Percentiles rank a stretch among this genome's conserved stretches.
phyloP scores from a whole-genome alignment of 2,329 filamentous ascomycete genomes.

The Amphichorda felina region DNA sequence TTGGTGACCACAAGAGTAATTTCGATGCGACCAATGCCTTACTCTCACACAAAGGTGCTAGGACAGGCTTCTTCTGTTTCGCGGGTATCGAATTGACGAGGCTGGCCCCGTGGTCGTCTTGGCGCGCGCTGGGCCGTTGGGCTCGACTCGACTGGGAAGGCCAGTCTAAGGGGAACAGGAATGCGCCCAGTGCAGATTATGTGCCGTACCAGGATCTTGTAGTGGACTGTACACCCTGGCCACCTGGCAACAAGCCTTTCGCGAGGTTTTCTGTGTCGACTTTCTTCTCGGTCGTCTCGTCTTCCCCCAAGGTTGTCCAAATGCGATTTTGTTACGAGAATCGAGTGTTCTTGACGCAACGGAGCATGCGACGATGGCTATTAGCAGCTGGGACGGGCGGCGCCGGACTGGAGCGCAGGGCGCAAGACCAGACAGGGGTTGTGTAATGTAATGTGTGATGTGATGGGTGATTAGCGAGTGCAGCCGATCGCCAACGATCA shows the following conservation, averaged over 20 bases:
- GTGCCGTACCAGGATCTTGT: too few species aligned
- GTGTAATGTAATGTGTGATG: background rate
- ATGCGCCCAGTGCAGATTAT: background rate
- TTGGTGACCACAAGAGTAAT: background rate
- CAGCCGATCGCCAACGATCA: background rate
- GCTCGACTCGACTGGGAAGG: background rate
- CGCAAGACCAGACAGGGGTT: slow-evolving; percentile 1
- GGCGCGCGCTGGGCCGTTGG: slow-evolving; percentile 2
- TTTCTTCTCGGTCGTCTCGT: too few species aligned
- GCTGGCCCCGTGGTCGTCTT: slow-evolving; percentile 1
- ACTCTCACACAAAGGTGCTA: too few species aligned
- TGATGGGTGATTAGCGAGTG: background rate
- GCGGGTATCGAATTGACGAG: slow-evolving; percentile 1
- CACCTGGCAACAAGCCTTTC: too few species aligned
- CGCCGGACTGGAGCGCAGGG: background rate
- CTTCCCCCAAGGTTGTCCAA: too few species aligned
- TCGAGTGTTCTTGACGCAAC: too few species aligned
- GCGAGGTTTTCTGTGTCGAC: too few species aligned
- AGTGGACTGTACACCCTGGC: too few species aligned
- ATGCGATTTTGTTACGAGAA: too few species aligned
- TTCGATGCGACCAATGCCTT: too few species aligned
- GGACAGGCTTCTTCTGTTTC: background rate
- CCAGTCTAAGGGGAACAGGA: background rate
- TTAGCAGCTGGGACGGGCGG: too few species aligned
- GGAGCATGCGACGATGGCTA: background rate